phyloP scores from a whole-genome alignment of 2,329 filamentous ascomycete species.

The Fusarium nurragi region DNA sequence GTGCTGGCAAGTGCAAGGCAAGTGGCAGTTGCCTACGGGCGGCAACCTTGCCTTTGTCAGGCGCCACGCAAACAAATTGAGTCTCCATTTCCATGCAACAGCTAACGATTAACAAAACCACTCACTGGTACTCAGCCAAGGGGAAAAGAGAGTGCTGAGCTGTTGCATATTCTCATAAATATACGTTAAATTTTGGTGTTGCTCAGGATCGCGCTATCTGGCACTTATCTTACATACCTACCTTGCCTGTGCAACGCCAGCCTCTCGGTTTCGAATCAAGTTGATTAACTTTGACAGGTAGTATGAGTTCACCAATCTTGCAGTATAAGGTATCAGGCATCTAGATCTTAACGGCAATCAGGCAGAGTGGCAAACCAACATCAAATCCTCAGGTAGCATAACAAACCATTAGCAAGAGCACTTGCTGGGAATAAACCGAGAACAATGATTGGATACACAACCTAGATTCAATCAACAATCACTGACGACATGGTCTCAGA shows the following conservation, averaged over 20 bases:
- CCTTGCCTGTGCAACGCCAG: no score
- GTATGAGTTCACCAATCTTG: no score
- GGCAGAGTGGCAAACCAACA: no score
- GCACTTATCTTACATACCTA: not conserved
- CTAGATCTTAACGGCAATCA: no score
- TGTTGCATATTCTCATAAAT: not conserved
- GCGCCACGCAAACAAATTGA: not conserved
- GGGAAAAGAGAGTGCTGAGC: not conserved
- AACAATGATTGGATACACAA: no score
- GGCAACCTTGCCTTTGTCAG: not conserved
- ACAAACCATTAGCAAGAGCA: no score
- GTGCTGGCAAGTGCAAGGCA: constrained; percentile 39
- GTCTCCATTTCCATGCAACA: not conserved
- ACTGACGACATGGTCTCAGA: not conserved
- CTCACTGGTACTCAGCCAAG: no score
- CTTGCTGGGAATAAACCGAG: no score
- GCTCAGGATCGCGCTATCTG: not conserved
- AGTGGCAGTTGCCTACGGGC: constrained; percentile 22
- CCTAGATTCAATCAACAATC: not conserved
- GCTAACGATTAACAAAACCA: not conserved
- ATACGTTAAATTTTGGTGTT: not conserved
- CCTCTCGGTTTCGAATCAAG: not conserved
- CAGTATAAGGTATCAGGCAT: no score
- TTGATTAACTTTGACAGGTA: no score
- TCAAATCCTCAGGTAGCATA: no score